Base-by-base conservation (phyloP, 768 basidiomycete genomes). In the Mycena metata region DNA sequence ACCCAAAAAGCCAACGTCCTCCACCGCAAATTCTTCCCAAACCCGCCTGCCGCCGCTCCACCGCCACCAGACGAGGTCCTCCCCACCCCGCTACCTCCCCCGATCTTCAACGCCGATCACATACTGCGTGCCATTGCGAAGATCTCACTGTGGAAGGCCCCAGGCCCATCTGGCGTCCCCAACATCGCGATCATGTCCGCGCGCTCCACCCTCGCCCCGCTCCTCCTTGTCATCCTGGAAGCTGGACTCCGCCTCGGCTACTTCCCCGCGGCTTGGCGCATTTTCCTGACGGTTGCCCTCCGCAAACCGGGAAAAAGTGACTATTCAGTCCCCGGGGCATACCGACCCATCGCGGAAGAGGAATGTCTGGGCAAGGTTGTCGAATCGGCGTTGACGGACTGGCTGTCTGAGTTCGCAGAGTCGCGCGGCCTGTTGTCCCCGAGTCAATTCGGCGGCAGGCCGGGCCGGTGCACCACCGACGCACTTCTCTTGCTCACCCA, bases 231-330 rank as follows among this genome's bases (percentile, higher is more conserved):
- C 10, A 59, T 46, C 45, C 57, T 59, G 26, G 9, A 33, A 3
- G 57, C 57, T 2, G 57, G 57, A 4, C 43, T 59, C 3, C 57
- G 57, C n/a, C 41, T 42, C 46, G 46, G 46, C 46, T 47, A 47
- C 19, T 47, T 47, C 21, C 46, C 46, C 19, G n/a, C 11, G 46
- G 11, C 46, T 7, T 47, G 21, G 46, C 46, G 46, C 12, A 47
- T 47, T 17, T 47, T 47, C 21, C 13, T 47, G 8, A 47, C 46
- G 11, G n/a, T 47, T 8, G n/a, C 21, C 12, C 46, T 47, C 46
- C 46, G 46, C 21, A 47, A 47, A 47, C 46, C 46, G 12, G 46
- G 46, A 8, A 47, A 47, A n/a, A 47, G 46, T n/a, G n/a, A n/a
- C n/a, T n/a, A n/a, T n/a, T n/a, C n/a, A n/a, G n/a, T n/a, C n/a